Percentiles rank a stretch among this genome's conserved stretches.
These are phyloP conservation scores for Fusarium staphyleae DNA, from an alignment of 2,329 filamentous ascomycete species.

Conservation along the genomic window DNA sequence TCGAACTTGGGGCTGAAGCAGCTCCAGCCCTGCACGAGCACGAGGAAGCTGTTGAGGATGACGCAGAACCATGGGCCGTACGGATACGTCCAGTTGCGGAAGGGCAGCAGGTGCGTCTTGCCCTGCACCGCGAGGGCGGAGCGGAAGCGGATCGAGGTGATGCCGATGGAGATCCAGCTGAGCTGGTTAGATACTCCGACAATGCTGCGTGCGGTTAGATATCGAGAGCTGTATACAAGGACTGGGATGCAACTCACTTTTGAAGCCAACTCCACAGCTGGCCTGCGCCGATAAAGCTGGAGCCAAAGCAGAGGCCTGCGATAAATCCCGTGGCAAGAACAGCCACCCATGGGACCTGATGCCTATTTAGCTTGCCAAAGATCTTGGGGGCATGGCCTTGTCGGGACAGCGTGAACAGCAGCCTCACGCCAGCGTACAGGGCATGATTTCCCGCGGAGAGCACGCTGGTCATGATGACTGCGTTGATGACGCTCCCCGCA, in stretches of 20 bases:
- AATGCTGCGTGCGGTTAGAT: slow-evolving; percentile 50
- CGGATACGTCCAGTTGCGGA: slow-evolving; percentile 72
- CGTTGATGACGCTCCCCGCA: slow-evolving; percentile 64
- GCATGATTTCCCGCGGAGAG: slow-evolving; percentile 50
- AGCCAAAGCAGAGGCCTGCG: slow-evolving; percentile 67
- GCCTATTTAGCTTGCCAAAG: slow-evolving; percentile 52
- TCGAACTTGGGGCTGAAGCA: slow-evolving; percentile 67
- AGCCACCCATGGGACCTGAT: slow-evolving; percentile 50
- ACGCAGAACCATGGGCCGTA: slow-evolving; percentile 65
- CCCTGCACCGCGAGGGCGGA: slow-evolving; percentile 62
- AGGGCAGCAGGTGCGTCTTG: slow-evolving; percentile 67
- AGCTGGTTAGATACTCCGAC: slow-evolving; percentile 73
- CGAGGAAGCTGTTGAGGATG: slow-evolving; percentile 63
- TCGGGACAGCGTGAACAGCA: slow-evolving; percentile 48
- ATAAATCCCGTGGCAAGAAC: slow-evolving; percentile 62
- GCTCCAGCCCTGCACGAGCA: slow-evolving; percentile 69
- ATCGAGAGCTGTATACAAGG: neutral
- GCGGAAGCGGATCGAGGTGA: slow-evolving; percentile 71
- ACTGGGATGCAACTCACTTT: slow-evolving; percentile 53
- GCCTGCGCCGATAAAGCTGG: slow-evolving; percentile 70
- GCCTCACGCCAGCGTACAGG: slow-evolving; percentile 46
- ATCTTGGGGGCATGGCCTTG: slow-evolving; percentile 62
- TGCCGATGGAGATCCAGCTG: slow-evolving; percentile 69
- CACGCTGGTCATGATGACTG: slow-evolving; percentile 56
- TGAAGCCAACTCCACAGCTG: slow-evolving; percentile 72